These are phyloP conservation scores for Phytophthora cajani DNA, from an alignment of 352 stramenopile species.

Conservation along the genomic window DNA sequence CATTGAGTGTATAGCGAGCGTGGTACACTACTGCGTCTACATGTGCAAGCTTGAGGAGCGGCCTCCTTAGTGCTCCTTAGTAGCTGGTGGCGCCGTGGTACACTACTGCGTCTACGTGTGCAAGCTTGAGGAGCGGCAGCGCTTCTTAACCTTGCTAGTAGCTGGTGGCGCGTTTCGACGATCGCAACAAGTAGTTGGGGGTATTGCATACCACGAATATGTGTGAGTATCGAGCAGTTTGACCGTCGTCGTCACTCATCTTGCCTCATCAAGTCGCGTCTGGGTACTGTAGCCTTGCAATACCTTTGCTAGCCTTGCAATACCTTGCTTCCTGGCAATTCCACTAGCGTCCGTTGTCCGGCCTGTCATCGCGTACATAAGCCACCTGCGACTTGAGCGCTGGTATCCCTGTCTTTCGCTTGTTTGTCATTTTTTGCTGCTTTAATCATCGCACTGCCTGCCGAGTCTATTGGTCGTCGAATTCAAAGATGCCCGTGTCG, in stretches of 20 bases:
- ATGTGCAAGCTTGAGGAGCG: neutral
- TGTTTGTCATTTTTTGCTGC: slow-evolving; percentile 22
- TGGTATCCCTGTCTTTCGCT: slow-evolving; percentile 6
- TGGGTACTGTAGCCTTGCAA: neutral
- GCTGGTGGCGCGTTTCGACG: neutral
- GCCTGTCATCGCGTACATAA: slow-evolving; percentile 7
- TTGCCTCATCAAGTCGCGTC: neutral
- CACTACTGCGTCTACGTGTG: neutral
- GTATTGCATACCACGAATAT: neutral
- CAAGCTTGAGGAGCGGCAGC: neutral
- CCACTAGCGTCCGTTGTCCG: neutral
- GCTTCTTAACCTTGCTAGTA: neutral
- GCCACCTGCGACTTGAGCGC: neutral
- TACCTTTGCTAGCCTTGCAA: neutral
- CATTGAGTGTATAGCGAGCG: slow-evolving; percentile 3
- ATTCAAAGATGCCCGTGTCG: slow-evolving; percentile 78
- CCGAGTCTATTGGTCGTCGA: slow-evolving; percentile 70
- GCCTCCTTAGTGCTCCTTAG: neutral
- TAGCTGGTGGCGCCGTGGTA: neutral
- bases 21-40: slow-evolving; percentile 1
- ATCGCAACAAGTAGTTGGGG: neutral
- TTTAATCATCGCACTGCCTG: slow-evolving; percentile 32
- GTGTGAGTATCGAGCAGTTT: neutral
- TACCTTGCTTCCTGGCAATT: neutral
- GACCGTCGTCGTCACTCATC: neutral